Percentiles rank a stretch among this genome's conserved stretches.
phyloP scores from a whole-genome alignment of 1,139 yeast genomes.

The Magnusiomyces suaveolens region DNA sequence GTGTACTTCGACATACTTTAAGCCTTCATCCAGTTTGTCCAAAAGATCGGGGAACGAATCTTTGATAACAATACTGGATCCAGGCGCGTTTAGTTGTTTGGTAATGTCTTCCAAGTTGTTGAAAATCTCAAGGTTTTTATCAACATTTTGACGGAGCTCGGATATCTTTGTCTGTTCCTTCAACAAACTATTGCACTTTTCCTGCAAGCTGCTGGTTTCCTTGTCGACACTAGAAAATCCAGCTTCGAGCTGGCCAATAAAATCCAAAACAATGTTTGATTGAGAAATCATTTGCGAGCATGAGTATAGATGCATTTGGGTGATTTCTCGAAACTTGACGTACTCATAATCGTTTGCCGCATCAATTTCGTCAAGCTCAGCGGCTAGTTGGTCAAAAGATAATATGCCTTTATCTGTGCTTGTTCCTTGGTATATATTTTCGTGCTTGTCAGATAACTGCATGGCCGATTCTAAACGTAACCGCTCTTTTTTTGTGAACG shows the following conservation, averaged over 20 bases:
- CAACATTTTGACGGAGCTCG: conserved; percentile 41
- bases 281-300: conserved; percentile 35
- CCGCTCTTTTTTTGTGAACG: conserved; percentile 14
- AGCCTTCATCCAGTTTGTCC: conserved; percentile 49
- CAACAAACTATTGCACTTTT: conserved; percentile 46
- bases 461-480: conserved; percentile 5
- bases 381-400: neutral
- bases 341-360: conserved; percentile 21
- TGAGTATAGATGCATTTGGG: conserved; percentile 29
- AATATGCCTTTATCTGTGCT: neutral
- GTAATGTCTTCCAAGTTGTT: conserved; percentile 65
- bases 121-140: conserved; percentile 48
- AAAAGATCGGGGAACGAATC: conserved; percentile 48
- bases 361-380: conserved; percentile 21
- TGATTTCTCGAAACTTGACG: conserved; percentile 23
- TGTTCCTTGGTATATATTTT: neutral
- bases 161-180: conserved; percentile 42
- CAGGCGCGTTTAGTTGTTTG: conserved; percentile 58
- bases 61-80: conserved; percentile 52
- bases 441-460: neutral
- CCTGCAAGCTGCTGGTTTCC: conserved; percentile 58
- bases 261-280: conserved; percentile 36
- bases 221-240: conserved; percentile 48
- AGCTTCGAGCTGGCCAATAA: conserved; percentile 38
- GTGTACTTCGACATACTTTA: conserved; percentile 40